Evolutionary conservation across 2,329 filamentous ascomycete species (phyloP), one percentile per base, ranked within the genome.

Genomic region (Penicillium rolfsii): DNA sequence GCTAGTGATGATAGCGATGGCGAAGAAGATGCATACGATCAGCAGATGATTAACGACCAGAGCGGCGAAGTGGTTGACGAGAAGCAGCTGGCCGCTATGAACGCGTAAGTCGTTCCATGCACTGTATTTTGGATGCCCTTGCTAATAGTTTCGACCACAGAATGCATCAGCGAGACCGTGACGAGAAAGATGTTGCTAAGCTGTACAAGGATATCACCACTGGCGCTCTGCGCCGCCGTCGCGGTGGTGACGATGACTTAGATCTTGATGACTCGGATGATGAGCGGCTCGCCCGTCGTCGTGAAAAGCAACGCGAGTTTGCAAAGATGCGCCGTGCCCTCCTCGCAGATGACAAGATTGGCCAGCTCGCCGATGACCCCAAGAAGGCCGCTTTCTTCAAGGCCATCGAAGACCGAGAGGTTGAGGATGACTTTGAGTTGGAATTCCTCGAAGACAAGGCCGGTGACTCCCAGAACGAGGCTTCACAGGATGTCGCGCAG

Each of bases 261-360:
- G 91, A 94, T 69, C 85, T 96, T 24, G 93, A 92, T 5, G 95
- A 98, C 74, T 94, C 91, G 2, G 94, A 97, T 67, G 94, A 97
- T 68, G 92, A 90, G 64, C 73, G 71, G 12, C 87, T 89, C 19
- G 91, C 94, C 33, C 86, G 87, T 48, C 87, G 90, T 49, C 87
- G 91, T 54, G 87, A 90, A 81, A 97, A 96, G 81, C 89, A 92
- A 55, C 85, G 89, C 41, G 91, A 97, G 71, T 96, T 96, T 76
- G 90, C 90, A 38, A 91, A 91, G 78, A 96, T 97, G 90, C 90
- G 93, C 59, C 93, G 92, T 74, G 91, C 93, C 6, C 83, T 99
- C 8, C 85, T 97, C 50, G 84, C 91, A 26, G 93, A 98, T 71
- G 93, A 97, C 75, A 91, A 92, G 40, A 87, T 99, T 68, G 91